Conservation (phyloP, 2,329 filamentous ascomycete genomes). For the Paracamarosporium sp. region DNA sequence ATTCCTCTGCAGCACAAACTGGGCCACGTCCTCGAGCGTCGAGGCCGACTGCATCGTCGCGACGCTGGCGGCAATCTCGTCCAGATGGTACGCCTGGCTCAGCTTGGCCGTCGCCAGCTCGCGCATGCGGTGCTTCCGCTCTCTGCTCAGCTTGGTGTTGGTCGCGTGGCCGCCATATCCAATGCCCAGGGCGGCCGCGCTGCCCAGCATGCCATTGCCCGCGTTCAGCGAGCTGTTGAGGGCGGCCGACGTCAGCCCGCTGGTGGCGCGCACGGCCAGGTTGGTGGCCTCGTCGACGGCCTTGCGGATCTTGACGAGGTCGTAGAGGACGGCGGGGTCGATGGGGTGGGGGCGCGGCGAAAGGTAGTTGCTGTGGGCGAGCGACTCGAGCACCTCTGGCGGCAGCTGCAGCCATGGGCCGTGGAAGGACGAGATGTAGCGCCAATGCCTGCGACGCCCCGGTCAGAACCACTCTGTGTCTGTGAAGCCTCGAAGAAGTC, state of each 20-base stretch:
- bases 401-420: slow-evolving; percentile 84
- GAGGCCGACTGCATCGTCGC: slow-evolving; percentile 83
- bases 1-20: slow-evolving; percentile 73
- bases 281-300: slow-evolving; percentile 82
- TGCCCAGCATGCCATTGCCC: slow-evolving; percentile 58
- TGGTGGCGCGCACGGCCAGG: slow-evolving; percentile 78
- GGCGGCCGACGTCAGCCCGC: slow-evolving; percentile 71
- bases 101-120: slow-evolving; percentile 82
- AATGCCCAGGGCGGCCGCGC: slow-evolving; percentile 62
- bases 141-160: slow-evolving; percentile 71
- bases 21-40: slow-evolving; percentile 77
- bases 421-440: slow-evolving; percentile 83
- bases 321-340: slow-evolving; percentile 82
- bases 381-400: slow-evolving; percentile 77
- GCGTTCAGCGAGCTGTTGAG: slow-evolving; percentile 63
- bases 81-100: slow-evolving; percentile 76
- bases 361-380: slow-evolving; percentile 81
- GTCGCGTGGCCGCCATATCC: slow-evolving; percentile 65
- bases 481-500: slow-evolving; percentile 6
- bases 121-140: slow-evolving; percentile 79
- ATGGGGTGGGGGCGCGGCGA: slow-evolving; percentile 77
- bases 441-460: slow-evolving; percentile 71
- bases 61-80: slow-evolving; percentile 84
- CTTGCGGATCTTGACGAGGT: slow-evolving; percentile 80
- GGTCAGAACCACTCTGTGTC: slow-evolving; percentile 17